These are phyloP conservation scores for Penicillium griseofulvum DNA, from an alignment of 2,329 filamentous ascomycete genomes.

Conservation along the genomic window DNA sequence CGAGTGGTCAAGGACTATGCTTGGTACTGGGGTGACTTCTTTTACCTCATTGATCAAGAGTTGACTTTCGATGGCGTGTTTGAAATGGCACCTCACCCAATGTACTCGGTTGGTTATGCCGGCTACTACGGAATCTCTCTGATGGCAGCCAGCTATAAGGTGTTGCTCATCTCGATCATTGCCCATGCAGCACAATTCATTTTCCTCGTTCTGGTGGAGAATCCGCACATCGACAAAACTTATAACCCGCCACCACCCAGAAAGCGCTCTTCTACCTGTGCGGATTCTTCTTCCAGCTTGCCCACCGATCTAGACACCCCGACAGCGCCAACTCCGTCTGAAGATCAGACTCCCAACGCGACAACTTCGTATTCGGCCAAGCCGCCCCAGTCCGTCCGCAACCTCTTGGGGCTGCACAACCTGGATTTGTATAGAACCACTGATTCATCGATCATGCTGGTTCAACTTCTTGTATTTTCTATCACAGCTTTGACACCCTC, in stretches of 20 bases:
- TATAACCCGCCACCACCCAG: constrained; percentile 84
- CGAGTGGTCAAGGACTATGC: constrained; percentile 98
- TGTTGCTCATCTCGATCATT: constrained; percentile 92
- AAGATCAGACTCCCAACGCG: constrained; percentile 38
- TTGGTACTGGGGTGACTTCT: constrained; percentile 99
- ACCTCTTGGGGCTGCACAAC: constrained; percentile 77
- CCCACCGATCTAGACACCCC: constrained; percentile 33
- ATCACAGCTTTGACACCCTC: constrained; percentile 74
- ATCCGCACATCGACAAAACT: constrained; percentile 95
- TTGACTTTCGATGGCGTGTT: constrained; percentile 98
- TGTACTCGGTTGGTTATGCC: constrained; percentile 98
- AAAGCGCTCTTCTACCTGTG: constrained; percentile 47
- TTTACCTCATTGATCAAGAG: constrained; percentile 96
- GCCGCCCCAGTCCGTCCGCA: constrained; percentile 70
- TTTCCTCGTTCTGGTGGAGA: constrained; percentile 89
- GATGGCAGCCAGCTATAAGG: constrained; percentile 96
- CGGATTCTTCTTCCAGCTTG: constrained; percentile 28
- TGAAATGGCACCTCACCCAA: constrained; percentile 97
- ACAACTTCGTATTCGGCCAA: constrained; percentile 43
- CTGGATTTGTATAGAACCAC: constrained; percentile 85
- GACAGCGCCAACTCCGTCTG: constrained; percentile 33
- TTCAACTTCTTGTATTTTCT: constrained; percentile 71
- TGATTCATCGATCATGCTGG: constrained; percentile 74
- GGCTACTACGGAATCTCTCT: constrained; percentile 98
- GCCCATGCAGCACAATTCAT: constrained; percentile 92